Evolutionary conservation across 495 filamentous ascomycete genomes (phyloP), one percentile per base, ranked within the genome.

Genomic region (Neohortaea acidophila): DNA sequence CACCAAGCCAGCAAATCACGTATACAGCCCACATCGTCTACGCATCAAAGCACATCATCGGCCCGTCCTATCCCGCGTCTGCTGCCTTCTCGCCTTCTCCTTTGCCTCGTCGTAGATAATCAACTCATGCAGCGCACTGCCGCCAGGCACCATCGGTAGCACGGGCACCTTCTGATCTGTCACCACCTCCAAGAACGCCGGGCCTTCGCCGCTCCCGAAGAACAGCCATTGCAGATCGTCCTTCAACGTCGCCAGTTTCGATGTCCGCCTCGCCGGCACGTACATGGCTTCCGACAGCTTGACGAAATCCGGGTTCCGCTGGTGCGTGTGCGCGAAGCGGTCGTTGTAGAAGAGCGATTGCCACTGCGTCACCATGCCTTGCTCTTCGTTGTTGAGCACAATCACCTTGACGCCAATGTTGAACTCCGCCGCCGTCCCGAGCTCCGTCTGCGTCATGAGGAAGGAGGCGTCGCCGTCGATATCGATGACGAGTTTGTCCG

Each of bases 401-500:
- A 96, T 76, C 34, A 94, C 65, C 66, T 94, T 94, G 57, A 89
- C 75, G 33, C 78, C 84, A 55, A 94, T 87, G 59, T 86, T 77
- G 65, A 93, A 94, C 56, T 94, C 84, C 12, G 74, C 69, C 15
- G 81, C 83, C 0, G 87, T 94, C n/a, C 73, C 74, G 39, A 96
- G 68, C 59, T 94, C 87, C 4, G 83, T 85, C 33, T 93, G 66
- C 18, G 87, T 93, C 87, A 96, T 96, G 62, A 75, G 75, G 64
- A 94, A 92, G n/a, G 84, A 92, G 21, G 87, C 84, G 57, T 94
- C 86, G 38, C 86, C 87, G 55, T 94, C 86, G 51, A 96, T 86
- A 54, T 96, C 84, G 48, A 93, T 77, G 39, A 94, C 86, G 33
- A 91, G 68, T 27, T 75, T 68, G 23, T 93, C 82, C 0, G 86